Evolutionary conservation across 768 basidiomycete genomes (phyloP), one percentile per base, ranked within the genome.

Genomic region (Suillus americanus): DNA sequence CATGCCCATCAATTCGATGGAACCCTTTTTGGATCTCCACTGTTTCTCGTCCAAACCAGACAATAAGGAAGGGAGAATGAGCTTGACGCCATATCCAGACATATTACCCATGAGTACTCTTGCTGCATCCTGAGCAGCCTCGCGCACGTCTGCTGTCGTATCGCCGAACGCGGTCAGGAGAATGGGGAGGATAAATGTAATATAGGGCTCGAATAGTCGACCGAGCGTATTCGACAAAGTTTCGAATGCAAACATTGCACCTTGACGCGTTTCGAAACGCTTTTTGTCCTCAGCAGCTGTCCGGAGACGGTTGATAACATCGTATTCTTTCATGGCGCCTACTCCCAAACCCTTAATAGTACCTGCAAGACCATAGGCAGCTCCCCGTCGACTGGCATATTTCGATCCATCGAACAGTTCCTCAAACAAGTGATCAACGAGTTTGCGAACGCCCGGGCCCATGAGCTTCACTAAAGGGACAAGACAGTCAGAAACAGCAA

Each of bases 1-100:
- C 85, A 95, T 92, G 28, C 97, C 97, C 65, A 99, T 80, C 7
- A 99, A 79, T 74, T 99, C 97, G 66, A 99, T 98, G 8, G 96
- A 96, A 2, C 97, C 97, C 75, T 93, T 93, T 80, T 99, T 99
- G 1, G 95, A 94, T 16, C 97, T 85, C 97, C 97, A 99, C 72
- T 99, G 97, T 73, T 97, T 98, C 75, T 99, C 97, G 69, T 99
- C 96, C 60, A 99, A 79, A 28, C 95, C 96, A 45, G 89, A 89
- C 12, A 99, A 82, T 25, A 99, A 76, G 2, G 91, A 90, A 0
- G 97, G 97, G 18, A 99, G 79, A 65, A 99, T 95, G 53, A 95
- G 86, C 78, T 99, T 99, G 72, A 99, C 91, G 41, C 95, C 96
- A 74, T 98, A 95, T 1, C 90, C 95, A 18, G 94, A 96, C 74